Evolutionary conservation across 164 flowering plant genomes (phyloP).

Genomic region (Cinnamomum chago): DNA sequence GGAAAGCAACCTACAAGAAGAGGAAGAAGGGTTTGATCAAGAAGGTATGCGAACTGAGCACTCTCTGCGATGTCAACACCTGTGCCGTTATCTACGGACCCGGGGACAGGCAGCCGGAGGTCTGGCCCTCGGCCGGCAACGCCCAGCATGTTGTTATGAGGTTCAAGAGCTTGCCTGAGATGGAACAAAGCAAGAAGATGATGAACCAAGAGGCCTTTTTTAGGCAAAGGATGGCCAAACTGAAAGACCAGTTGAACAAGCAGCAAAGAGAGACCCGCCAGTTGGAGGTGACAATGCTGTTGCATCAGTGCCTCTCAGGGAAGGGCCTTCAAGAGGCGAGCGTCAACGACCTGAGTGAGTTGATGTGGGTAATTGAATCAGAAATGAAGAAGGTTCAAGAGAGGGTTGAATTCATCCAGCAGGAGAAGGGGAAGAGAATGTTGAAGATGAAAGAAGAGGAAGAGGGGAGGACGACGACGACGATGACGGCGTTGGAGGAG

Average conservation of each 20-base stretch:
- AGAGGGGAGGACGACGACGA: background rate
- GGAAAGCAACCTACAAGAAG: conserved; percentile 65
- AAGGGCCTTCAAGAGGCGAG: conserved; percentile 18
- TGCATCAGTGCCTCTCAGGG: conserved; percentile 40
- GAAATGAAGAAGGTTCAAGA: conserved; percentile 23
- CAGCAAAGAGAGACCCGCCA: conserved; percentile 45
- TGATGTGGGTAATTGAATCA: conserved; percentile 42
- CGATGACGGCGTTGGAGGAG: background rate
- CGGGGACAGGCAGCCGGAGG: conserved; percentile 43
- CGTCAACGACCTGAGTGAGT: conserved; percentile 37
- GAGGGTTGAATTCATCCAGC: background rate
- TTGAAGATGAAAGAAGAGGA: background rate
- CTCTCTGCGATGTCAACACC: conserved; percentile 53
- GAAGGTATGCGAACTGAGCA: conserved; percentile 65
- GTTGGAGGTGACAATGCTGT: conserved; percentile 31
- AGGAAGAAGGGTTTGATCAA: conserved; percentile 59
- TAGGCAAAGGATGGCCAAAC: conserved; percentile 39
- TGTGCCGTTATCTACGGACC: conserved; percentile 52
- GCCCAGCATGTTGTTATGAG: conserved; percentile 34
- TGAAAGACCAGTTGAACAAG: conserved; percentile 46
- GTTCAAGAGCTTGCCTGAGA: conserved; percentile 53
- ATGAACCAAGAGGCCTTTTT: conserved; percentile 60
- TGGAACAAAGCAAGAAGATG: conserved; percentile 76
- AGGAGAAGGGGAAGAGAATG: background rate
- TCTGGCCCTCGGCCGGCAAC: conserved; percentile 45